Conservation (phyloP, 768 basidiomycete species). For the Leucosporidium scottii region DNA sequence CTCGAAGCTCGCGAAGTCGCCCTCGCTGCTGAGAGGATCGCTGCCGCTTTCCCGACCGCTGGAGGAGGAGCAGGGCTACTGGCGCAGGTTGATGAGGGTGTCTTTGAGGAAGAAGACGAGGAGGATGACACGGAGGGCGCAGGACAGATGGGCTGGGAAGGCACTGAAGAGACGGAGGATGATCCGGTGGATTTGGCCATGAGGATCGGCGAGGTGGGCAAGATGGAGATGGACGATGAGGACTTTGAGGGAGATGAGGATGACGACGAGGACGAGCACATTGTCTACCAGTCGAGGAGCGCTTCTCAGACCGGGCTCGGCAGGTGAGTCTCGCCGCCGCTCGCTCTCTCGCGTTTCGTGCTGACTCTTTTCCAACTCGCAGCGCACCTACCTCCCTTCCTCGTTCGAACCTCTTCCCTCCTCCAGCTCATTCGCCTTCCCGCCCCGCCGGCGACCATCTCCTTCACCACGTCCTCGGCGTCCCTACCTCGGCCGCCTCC, state of each 20-base stretch:
- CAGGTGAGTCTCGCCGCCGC: background rate
- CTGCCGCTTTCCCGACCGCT: no score
- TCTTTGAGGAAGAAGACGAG: conserved; percentile 43
- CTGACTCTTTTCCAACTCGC: background rate
- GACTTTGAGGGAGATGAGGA: conserved; percentile 46
- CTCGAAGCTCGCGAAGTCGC: conserved; percentile 9
- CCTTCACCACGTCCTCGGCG: background rate
- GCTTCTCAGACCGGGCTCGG: background rate
- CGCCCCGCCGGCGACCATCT: background rate
- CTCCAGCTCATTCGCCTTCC: background rate
- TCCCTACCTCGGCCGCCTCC: background rate
- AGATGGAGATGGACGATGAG: conserved; percentile 47
- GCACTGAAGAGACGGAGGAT: conserved; percentile 66
- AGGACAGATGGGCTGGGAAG: background rate
- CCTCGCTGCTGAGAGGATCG: background rate
- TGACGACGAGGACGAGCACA: conserved; percentile 64
- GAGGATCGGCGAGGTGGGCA: conserved; percentile 54
- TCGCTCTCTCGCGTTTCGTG: background rate
- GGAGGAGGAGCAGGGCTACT: background rate
- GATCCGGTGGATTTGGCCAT: conserved; percentile 62
- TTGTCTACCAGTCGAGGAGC: conserved; percentile 49
- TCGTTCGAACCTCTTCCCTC: background rate
- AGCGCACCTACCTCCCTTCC: background rate
- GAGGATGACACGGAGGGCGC: conserved; percentile 43
- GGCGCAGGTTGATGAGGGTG: conserved; percentile 35